phyloP scores from a whole-genome alignment of 192 early-diverging fungal species.

The Linnemannia schmuckeri region DNA sequence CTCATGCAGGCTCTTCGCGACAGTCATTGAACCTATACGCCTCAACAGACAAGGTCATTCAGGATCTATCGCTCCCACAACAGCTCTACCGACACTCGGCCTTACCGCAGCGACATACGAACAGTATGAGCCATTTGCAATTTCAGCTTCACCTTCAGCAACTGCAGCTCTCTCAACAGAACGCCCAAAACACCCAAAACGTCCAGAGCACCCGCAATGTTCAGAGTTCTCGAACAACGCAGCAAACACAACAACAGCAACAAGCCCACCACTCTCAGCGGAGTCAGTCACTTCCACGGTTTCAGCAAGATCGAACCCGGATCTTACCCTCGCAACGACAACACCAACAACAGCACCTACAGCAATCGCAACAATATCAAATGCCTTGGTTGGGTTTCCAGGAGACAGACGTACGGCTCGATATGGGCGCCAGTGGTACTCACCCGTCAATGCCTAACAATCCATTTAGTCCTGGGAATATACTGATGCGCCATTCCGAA shows the following conservation, averaged over 20 bases:
- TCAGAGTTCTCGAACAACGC: not conserved
- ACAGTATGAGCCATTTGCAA: conserved; percentile 41
- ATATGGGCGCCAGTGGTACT: not conserved
- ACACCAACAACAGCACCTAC: conserved; percentile 5
- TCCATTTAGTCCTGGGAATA: not conserved
- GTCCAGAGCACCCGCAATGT: not conserved
- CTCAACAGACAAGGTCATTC: conserved; percentile 51
- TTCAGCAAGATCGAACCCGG: conserved; percentile 17
- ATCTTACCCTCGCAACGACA: not conserved
- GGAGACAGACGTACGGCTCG: conserved; percentile 8
- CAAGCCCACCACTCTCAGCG: conserved; percentile 14
- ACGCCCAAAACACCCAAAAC: not conserved
- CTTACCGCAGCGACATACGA: conserved; percentile 34
- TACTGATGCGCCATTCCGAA: not conserved
- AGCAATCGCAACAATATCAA: conserved; percentile 17
- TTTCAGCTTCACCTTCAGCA: conserved; percentile 46
- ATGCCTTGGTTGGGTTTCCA: conserved; percentile 7
- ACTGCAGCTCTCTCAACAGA: conserved; percentile 24
- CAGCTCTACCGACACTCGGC: conserved; percentile 42
- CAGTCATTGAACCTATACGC: conserved; percentile 50
- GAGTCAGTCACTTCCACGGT: conserved; percentile 21
- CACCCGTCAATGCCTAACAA: not conserved
- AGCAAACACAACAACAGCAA: conserved; percentile 9
- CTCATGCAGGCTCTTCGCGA: conserved; percentile 18
- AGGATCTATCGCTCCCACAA: conserved; percentile 47